Evolutionary conservation across 73 alveolate genomes (phyloP).

Genomic region (Blepharisma japonicum): DNA sequence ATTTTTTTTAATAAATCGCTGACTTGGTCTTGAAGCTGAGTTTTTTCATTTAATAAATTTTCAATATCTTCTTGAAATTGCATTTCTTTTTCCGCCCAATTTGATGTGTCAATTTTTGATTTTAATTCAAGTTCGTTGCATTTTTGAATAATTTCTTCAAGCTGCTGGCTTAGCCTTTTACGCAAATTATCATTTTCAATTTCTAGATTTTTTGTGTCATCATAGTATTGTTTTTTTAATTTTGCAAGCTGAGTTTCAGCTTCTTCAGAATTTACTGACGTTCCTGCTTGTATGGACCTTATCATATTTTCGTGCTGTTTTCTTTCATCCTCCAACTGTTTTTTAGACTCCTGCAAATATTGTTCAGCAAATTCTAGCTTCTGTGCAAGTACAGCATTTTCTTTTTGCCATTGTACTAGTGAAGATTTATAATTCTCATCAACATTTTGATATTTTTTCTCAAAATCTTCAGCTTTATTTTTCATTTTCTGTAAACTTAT

Average conservation of each 20-base stretch:
- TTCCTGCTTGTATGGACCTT: slow-evolving; percentile 36
- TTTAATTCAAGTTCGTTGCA: neutral
- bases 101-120: neutral
- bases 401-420: slow-evolving; percentile 28
- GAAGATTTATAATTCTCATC: neutral
- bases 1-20: neutral
- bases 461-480: slow-evolving; percentile 68
- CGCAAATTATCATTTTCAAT: neutral
- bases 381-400: slow-evolving; percentile 75
- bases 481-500: slow-evolving; percentile 34
- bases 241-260: slow-evolving; percentile 12
- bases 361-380: slow-evolving; percentile 70
- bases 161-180: neutral
- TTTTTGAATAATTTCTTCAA: neutral
- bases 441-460: neutral
- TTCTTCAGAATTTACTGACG: slow-evolving; percentile 44
- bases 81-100: neutral
- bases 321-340: slow-evolving; percentile 38
- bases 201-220: neutral
- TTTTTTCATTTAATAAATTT: neutral
- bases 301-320: slow-evolving; percentile 46
- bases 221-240: slow-evolving; percentile 13
- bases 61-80: neutral
- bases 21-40: neutral
- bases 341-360: slow-evolving; percentile 20